Conservation (phyloP, 2,329 filamentous ascomycete species). For the Alternaria incomplexa region DNA sequence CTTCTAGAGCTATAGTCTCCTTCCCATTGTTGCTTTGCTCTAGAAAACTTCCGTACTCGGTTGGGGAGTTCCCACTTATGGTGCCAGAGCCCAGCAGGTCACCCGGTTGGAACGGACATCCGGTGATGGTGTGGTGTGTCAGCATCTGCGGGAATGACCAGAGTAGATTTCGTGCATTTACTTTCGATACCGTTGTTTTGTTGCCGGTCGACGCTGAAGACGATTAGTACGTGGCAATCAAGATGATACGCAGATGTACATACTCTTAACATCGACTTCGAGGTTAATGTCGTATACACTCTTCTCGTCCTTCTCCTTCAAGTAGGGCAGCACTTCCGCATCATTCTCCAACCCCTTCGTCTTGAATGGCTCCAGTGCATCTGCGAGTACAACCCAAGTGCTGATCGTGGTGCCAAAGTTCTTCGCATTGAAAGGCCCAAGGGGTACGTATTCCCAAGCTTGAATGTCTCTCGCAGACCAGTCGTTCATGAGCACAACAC, state of each 20-base stretch:
- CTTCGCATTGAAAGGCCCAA: constrained; percentile 84
- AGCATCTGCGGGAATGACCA: constrained; percentile 87
- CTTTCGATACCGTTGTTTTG: constrained; percentile 63
- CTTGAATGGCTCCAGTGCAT: constrained; percentile 74
- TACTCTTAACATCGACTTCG: constrained; percentile 66
- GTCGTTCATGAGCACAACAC: constrained; percentile 83
- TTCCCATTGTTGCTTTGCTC: constrained; percentile 77
- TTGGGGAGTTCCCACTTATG: constrained; percentile 68
- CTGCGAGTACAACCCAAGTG: constrained; percentile 78
- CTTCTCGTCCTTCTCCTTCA: constrained; percentile 66
- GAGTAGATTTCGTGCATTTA: constrained; percentile 72
- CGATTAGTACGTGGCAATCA: constrained; percentile 16
- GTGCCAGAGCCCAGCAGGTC: constrained; percentile 81
- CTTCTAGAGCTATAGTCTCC: constrained; percentile 63
- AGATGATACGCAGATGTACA: constrained; percentile 11
- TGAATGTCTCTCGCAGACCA: constrained; percentile 87
- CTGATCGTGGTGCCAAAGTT: constrained; percentile 81
- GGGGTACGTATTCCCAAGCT: constrained; percentile 81
- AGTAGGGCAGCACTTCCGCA: constrained; percentile 64
- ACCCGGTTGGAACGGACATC: constrained; percentile 75
- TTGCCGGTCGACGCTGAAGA: constrained; percentile 53
- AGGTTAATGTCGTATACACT: constrained; percentile 73
- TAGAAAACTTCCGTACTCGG: constrained; percentile 70
- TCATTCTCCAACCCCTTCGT: constrained; percentile 62
- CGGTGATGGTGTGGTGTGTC: constrained; percentile 77